Conservation (phyloP, 2,329 filamentous ascomycete species). For the Penicillium palitans region DNA sequence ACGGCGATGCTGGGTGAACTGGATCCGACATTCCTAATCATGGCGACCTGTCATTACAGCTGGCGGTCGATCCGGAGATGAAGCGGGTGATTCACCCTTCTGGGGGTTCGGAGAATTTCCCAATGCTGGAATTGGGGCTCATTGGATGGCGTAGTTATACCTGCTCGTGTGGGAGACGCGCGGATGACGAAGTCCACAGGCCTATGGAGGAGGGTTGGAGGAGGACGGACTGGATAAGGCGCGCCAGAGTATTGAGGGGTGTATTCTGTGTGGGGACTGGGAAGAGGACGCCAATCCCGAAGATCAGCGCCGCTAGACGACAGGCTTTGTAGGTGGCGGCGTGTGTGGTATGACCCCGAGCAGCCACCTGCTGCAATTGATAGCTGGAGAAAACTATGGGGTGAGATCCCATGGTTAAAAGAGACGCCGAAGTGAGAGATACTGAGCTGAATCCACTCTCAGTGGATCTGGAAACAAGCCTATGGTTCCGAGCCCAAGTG, state of each 20-base stretch:
- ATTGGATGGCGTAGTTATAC: background rate
- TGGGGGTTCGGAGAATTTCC: background rate
- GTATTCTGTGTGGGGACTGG: constrained; percentile 42
- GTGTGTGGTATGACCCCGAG: constrained; percentile 16
- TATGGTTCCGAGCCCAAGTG: background rate
- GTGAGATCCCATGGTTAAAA: background rate
- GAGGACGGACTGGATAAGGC: constrained; percentile 30
- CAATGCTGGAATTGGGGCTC: background rate
- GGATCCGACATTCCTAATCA: too few species aligned
- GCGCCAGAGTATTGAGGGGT: constrained; percentile 34
- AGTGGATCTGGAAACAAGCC: too few species aligned
- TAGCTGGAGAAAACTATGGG: background rate
- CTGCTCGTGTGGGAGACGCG: constrained; percentile 10
- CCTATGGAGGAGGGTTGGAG: constrained; percentile 19
- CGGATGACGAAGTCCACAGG: constrained; percentile 30
- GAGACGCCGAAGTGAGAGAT: background rate
- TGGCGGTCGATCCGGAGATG: background rate
- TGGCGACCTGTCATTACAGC: background rate
- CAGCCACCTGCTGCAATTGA: too few species aligned
- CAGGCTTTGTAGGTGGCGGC: constrained; percentile 37
- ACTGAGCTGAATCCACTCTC: too few species aligned
- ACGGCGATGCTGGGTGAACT: too few species aligned
- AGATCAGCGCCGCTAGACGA: constrained; percentile 39
- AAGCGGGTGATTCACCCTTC: background rate
- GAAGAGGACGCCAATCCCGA: constrained; percentile 42